Evolutionary conservation across 1,284 basidiomycete species (phyloP), one percentile per base, ranked within the genome.

Genomic region (Cryptococcus sp.): DNA sequence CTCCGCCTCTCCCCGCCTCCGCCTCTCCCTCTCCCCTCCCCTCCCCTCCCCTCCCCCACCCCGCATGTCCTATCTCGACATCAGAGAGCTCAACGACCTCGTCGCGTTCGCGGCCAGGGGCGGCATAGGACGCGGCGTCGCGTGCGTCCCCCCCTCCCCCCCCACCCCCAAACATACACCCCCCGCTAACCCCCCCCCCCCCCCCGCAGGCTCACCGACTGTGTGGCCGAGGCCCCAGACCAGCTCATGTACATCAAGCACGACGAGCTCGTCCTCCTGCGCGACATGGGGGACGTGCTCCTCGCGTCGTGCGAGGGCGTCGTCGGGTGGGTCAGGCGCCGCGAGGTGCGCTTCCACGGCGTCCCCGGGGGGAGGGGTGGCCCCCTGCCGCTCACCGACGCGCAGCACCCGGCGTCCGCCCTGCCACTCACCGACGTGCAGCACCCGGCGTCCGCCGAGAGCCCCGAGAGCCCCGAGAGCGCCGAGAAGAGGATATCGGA

Each of bases 261-360:
- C 61, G 91, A 94, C 67, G 83, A 86, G 63, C 86, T 94, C 50
- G 83, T 82, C 0, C 86, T 93, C 0, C 79, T 94, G n/a, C 84
- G 88, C 81, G 87, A 89, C 57, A 67, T 90, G 0, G 79, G 81
- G 0, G 81, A 67, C n/a, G 50, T 60, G 20, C 46, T 65, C 1
- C 62, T 88, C 82, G 89, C 89, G 0, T 87, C 87, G 66, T 96
- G 93, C 71, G 92, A 96, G 78, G 91, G 89, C 50, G 89, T 95
- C 46, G 87, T 95, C 2, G 92, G 92, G 15, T 83, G 85, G 43
- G 93, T 95, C 72, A 79, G 82, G 36, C 84, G 82, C 2, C 69
- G 77, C 13, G 80, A 87, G 61, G 89, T 95, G 12, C 80, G 79
- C 18, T 36, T 20, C 15, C 11, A 6, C 15, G 11, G 48, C n/a